phyloP scores from a whole-genome alignment of 2,329 filamentous ascomycete genomes.

The Parastagonospora avenae region DNA sequence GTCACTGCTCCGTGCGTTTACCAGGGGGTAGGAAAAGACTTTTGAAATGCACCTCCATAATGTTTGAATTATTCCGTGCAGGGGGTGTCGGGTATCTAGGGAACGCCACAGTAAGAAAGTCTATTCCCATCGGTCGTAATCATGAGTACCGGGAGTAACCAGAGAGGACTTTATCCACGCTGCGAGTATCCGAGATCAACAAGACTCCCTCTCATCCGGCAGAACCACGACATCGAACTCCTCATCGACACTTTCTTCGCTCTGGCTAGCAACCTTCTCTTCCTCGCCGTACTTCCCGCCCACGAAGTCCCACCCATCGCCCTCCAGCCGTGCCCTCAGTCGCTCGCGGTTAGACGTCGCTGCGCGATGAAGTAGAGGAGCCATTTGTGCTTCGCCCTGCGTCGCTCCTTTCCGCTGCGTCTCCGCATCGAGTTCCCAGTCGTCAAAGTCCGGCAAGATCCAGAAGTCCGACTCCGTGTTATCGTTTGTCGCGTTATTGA shows the following conservation, averaged over 20 bases:
- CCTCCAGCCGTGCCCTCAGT: slow-evolving; percentile 33
- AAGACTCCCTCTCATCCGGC: slow-evolving; percentile 14
- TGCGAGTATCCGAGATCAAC: no score
- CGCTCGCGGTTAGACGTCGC: slow-evolving; percentile 38
- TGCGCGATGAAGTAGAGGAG: slow-evolving; percentile 28
- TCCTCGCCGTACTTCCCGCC: slow-evolving; percentile 35
- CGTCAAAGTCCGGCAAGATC: slow-evolving; percentile 40
- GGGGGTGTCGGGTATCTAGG: no score
- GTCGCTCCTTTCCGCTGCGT: slow-evolving; percentile 1
- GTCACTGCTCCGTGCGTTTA: neutral
- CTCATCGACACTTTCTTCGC: slow-evolving; percentile 38
- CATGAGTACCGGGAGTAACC: neutral
- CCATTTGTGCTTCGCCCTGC: slow-evolving; percentile 13
- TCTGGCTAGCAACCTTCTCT: slow-evolving; percentile 14
- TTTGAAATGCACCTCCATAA: neutral
- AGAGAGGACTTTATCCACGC: neutral
- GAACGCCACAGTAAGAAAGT: neutral
- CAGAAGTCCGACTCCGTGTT: slow-evolving; percentile 34
- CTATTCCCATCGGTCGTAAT: neutral
- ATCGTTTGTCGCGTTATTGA: slow-evolving; percentile 11
- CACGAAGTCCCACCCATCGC: slow-evolving; percentile 43
- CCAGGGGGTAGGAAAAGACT: neutral
- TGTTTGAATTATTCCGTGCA: neutral
- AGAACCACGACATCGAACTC: slow-evolving; percentile 44
- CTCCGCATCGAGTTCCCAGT: slow-evolving; percentile 28